Base-by-base conservation (phyloP, 1,139 yeast species). In the Eremothecium coryli region DNA sequence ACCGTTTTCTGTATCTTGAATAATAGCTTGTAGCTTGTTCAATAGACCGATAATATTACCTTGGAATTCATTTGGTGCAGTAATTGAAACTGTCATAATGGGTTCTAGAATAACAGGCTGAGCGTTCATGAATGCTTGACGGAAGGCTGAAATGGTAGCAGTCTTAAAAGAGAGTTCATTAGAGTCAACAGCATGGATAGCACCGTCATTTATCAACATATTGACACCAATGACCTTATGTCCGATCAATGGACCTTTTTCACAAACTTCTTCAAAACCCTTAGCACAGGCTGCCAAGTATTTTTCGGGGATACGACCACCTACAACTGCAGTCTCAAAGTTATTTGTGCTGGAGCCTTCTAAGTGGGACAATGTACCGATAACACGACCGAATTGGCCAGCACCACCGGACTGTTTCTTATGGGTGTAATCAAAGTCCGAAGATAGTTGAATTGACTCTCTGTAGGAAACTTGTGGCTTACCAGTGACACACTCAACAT, bases 331-430 rank as follows among this genome's bases (percentile, higher is more conserved):
- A 35, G 94, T 82, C 54, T 78, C 73, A 61, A 90, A 90, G 45
- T 67, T 68, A 60, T 86, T 88, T 23, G 45, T 47, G 32, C 49
- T 52, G 13, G 54, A 63, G 35, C 77, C 77, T 37, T 71, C 80
- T 32, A 73, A 57, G 31, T 90, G 79, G 10, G 70, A 63, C 64
- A 93, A 63, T 38, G 70, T 74, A 56, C 99, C 99, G 62, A 88
- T 82, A 50, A 90, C 96, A 66, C 93, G 79, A 63, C 95, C 98
- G 59, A 78, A 90, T 68, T 90, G 99, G 66, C 99, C 99, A 46
- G 98, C 94, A 72, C 99, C 99, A 62, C 99, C 99, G 55, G 93
- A 75, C 68, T 90, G 99, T 60, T 88, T 88, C 72, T 90, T 90
- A 68, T 88, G 97, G 22, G 95, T 82, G 66, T 76, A 85, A 59